Percentiles rank a stretch among this genome's conserved stretches.
These are phyloP conservation scores for Ochromonadaceae sp. DNA, from an alignment of 352 stramenopile genomes.

Conservation along the genomic window DNA sequence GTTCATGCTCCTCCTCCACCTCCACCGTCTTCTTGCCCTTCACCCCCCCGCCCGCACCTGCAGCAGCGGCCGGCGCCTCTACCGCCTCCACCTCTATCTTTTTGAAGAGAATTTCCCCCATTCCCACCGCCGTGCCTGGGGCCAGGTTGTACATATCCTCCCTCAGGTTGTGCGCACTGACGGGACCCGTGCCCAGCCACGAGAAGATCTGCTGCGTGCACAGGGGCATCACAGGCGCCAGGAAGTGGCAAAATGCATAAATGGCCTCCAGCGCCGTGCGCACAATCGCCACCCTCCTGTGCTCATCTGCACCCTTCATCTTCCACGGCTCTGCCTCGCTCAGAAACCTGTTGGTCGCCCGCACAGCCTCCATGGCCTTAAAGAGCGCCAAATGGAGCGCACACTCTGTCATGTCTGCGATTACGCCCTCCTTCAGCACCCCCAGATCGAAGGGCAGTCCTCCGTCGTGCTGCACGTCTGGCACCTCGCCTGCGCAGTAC, in stretches of 20 bases:
- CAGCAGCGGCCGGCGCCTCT: background rate
- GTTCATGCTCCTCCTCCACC: constrained; percentile 33
- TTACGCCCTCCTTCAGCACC: constrained; percentile 52
- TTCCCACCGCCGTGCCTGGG: constrained; percentile 60
- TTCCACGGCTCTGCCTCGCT: constrained; percentile 93
- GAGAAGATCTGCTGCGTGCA: constrained; percentile 73
- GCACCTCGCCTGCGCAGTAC: constrained; percentile 64
- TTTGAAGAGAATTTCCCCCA: constrained; percentile 86
- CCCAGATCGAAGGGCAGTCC: constrained; percentile 65
- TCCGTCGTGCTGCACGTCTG: constrained; percentile 34
- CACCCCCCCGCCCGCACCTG: background rate
- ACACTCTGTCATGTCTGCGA: constrained; percentile 75
- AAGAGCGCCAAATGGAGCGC: constrained; percentile 68
- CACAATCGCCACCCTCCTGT: constrained; percentile 64
- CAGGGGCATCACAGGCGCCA: constrained; percentile 78
- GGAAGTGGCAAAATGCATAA: constrained; percentile 85
- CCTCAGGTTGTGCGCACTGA: constrained; percentile 53
- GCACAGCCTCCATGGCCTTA: constrained; percentile 60
- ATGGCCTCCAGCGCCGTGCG: constrained; percentile 88
- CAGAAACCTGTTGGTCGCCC: constrained; percentile 53
- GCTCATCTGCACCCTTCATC: constrained; percentile 71
- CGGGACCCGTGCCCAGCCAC: constrained; percentile 52
- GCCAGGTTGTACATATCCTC: constrained; percentile 74
- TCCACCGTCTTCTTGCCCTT: constrained; percentile 30
- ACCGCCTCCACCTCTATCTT: constrained; percentile 44